Evolutionary conservation across 176 grass and related monocot genomes (phyloP), one percentile per base, ranked within the genome.

Genomic region (Carex cristatella): DNA sequence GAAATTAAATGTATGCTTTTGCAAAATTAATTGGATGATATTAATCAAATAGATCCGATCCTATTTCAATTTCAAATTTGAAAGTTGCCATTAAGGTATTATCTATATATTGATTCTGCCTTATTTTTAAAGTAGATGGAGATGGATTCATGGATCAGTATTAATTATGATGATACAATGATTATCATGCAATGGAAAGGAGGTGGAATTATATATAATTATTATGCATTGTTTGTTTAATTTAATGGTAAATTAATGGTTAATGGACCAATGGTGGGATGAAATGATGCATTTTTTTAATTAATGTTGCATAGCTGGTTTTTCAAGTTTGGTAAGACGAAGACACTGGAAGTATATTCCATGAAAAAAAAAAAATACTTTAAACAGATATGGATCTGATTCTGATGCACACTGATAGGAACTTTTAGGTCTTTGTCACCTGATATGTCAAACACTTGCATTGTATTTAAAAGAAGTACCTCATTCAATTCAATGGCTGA

Each of bases 401-500:
- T 55, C 10, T 77, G 19, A 49, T 77, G 11, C 73, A 5, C 5
- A 3, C 12, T 55, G 10, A 31, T 77, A 77, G 49, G 73, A 31
- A 77, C 23, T 31, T 76, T 1, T 32, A 77, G 27, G 49, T 10
- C 32, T 57, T 73, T 42, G 5, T 42, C 32, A 69, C 12, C 35
- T 69, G 30, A 33, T 69, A n/a, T 42, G 35, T 18, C 31, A n/a
- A 18, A 42, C 67, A 4, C 2, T 35, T 18, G 2, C 65, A 6
- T 69, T 76, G 27, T 76, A 76, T 76, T 4, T 74, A 8, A 54
- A 77, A 71, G 4, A 44, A 54, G 51, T 9, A 57, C 57, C 28
- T 57, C 74, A 78, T 57, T 78, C 49, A 78, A 78, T 57, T 78
- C 49, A 78, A 32, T 78, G 74, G 55, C 27, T 57, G 5, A 28